Evolutionary conservation across 1,284 basidiomycete genomes (phyloP).

Genomic region (Trametes sp.): DNA sequence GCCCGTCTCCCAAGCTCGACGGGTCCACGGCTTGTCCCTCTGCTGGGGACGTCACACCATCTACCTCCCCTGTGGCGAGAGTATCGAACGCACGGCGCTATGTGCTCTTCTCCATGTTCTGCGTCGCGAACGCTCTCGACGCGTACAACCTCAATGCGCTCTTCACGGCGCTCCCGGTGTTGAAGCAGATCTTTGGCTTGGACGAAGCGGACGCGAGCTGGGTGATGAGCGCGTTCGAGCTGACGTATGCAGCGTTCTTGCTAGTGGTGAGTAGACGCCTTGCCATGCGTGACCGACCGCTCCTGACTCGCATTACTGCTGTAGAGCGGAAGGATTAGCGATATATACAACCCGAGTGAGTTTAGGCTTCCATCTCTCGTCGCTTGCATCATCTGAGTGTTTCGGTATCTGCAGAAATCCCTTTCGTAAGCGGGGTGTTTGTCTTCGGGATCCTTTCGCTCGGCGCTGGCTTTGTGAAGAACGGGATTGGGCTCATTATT

Average conservation of each 20-base stretch:
- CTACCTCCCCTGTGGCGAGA: neutral
- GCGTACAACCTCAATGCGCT: slow-evolving; percentile 45
- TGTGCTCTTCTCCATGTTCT: slow-evolving; percentile 42
- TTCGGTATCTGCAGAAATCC: too few relatives aligned
- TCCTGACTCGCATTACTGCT: neutral
- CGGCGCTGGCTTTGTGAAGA: slow-evolving; percentile 41
- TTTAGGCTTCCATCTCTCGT: slow-evolving; percentile 28
- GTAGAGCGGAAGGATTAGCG: slow-evolving; percentile 46
- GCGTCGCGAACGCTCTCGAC: slow-evolving; percentile 47
- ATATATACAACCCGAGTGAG: slow-evolving; percentile 47
- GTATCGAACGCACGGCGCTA: slow-evolving; percentile 28
- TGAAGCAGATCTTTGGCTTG: slow-evolving; percentile 19
- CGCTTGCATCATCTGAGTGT: too few relatives aligned
- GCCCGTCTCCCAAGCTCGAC: neutral
- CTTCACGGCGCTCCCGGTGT: slow-evolving; percentile 42
- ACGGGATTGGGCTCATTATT: slow-evolving; percentile 43
- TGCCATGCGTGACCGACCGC: neutral
- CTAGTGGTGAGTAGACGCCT: slow-evolving; percentile 35
- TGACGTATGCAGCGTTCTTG: slow-evolving; percentile 48
- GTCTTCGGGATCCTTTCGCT: slow-evolving; percentile 42
- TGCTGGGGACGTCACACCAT: neutral
- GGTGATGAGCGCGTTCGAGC: slow-evolving; percentile 46
- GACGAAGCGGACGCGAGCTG: slow-evolving; percentile 40
- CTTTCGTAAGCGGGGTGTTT: too few relatives aligned
- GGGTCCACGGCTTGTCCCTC: neutral